Conservation (phyloP, 257 asterid genomes). For the Osmanthus fragrans region DNA sequence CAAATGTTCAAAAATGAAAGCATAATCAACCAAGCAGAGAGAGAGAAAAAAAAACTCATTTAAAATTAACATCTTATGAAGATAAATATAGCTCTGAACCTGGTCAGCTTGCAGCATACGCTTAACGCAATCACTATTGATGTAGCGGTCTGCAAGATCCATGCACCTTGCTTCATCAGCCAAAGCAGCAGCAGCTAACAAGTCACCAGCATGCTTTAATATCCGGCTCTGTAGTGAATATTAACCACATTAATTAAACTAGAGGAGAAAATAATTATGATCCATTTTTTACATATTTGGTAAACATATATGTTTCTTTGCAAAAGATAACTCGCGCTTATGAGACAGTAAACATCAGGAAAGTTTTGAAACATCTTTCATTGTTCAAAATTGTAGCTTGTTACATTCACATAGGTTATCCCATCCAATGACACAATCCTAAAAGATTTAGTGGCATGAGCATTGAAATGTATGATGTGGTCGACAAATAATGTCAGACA, state of each 20-base stretch:
- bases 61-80: not conserved
- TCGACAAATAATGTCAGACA: constrained; percentile 10
- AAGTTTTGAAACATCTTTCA: not conserved
- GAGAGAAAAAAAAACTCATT: constrained; percentile 1
- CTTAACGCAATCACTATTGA: constrained; percentile 94
- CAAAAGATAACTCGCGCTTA: not conserved
- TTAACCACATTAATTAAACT: constrained; percentile 19
- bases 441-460: not conserved
- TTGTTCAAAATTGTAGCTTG: not conserved
- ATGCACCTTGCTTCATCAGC: constrained; percentile 98
- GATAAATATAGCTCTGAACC: constrained; percentile 40
- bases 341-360: not conserved
- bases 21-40: constrained; percentile 15
- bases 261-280: not conserved
- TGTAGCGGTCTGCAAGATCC: constrained; percentile 99
- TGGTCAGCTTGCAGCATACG: constrained; percentile 99
- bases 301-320: not conserved
- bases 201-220: constrained; percentile 93
- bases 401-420: not conserved
- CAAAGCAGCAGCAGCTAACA: constrained; percentile 84
- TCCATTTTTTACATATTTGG: not conserved
- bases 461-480: not conserved
- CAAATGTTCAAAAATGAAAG: constrained; percentile 17
- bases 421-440: not conserved
- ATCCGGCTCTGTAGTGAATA: constrained; percentile 75